These are phyloP conservation scores for Yamadazyma insecticola DNA, from an alignment of 805 yeast genomes.

Conservation along the genomic window DNA sequence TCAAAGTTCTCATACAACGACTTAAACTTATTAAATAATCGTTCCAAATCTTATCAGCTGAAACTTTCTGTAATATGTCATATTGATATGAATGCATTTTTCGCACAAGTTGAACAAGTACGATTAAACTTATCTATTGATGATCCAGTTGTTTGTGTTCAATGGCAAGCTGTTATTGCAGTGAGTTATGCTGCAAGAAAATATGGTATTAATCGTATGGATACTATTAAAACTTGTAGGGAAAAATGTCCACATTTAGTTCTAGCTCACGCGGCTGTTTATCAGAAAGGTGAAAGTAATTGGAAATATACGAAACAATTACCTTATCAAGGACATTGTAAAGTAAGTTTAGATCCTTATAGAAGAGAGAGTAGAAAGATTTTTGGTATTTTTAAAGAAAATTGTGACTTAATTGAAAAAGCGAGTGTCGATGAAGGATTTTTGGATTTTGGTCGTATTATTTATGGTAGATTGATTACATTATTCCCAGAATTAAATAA, in stretches of 20 bases:
- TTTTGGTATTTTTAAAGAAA: slow-evolving; percentile 54
- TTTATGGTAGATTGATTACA: slow-evolving; percentile 40
- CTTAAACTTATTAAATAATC: slow-evolving; percentile 44
- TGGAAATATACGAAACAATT: slow-evolving; percentile 70
- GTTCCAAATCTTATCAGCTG: slow-evolving; percentile 47
- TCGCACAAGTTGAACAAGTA: slow-evolving; percentile 88
- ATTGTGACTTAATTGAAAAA: slow-evolving; percentile 74
- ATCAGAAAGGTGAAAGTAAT: slow-evolving; percentile 74
- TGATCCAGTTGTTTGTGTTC: slow-evolving; percentile 91
- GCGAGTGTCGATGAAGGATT: slow-evolving; percentile 96
- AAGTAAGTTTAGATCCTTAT: slow-evolving; percentile 89
- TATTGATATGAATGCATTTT: slow-evolving; percentile 91
- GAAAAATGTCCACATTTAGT: slow-evolving; percentile 72
- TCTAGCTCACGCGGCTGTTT: slow-evolving; percentile 91
- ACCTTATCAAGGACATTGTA: slow-evolving; percentile 61
- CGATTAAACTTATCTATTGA: slow-evolving; percentile 58
- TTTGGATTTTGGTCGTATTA: slow-evolving; percentile 71
- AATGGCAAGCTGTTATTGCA: slow-evolving; percentile 88
- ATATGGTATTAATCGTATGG: slow-evolving; percentile 79
- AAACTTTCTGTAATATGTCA: slow-evolving; percentile 79
- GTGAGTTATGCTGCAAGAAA: slow-evolving; percentile 86
- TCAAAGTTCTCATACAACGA: slow-evolving; percentile 49
- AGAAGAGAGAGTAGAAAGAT: slow-evolving; percentile 83
- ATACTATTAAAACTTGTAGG: slow-evolving; percentile 60
- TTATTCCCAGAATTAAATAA: slow-evolving; percentile 43